A percentile compares a stretch with the other conserved stretches of the same genome.
These are phyloP conservation scores for Entrophospora sp. DNA, from an alignment of 192 early-diverging fungal genomes.

Conservation along the genomic window DNA sequence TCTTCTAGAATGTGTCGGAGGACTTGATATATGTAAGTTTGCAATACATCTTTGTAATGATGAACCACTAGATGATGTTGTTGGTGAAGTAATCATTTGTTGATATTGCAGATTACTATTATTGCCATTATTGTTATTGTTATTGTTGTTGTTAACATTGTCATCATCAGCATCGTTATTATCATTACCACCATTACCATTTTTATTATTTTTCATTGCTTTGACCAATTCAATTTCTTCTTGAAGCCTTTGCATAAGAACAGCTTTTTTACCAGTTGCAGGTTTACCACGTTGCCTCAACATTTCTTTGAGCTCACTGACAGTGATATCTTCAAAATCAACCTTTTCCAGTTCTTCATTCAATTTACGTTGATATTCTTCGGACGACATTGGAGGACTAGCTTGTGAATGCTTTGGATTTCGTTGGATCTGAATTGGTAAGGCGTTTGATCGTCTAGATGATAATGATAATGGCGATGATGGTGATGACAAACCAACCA, in stretches of 20 bases:
- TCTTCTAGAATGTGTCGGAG: slow-evolving; percentile 23
- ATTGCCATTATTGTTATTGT: background rate
- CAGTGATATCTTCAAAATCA: slow-evolving; percentile 69
- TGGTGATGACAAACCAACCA: slow-evolving; percentile 2
- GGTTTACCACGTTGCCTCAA: slow-evolving; percentile 56
- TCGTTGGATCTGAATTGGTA: slow-evolving; percentile 20
- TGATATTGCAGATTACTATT: slow-evolving; percentile 5
- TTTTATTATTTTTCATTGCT: slow-evolving; percentile 28
- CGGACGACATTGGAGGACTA: slow-evolving; percentile 19
- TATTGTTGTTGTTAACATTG: background rate
- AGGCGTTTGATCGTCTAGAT: slow-evolving; percentile 9
- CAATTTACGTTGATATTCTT: slow-evolving; percentile 44
- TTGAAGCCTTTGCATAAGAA: slow-evolving; percentile 56
- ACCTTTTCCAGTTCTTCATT: slow-evolving; percentile 54
- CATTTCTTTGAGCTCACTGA: slow-evolving; percentile 66
- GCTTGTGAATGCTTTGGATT: slow-evolving; percentile 14
- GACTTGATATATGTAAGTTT: slow-evolving; percentile 33
- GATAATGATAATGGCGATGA: background rate
- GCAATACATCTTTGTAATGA: slow-evolving; percentile 30
- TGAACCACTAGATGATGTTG: slow-evolving; percentile 17
- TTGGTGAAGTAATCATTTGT: slow-evolving; percentile 20
- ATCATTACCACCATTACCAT: background rate
- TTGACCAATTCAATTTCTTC: slow-evolving; percentile 45
- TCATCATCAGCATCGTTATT: too few relatives aligned
- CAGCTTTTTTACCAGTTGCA: slow-evolving; percentile 62